Evolutionary conservation across 169 alveolate genomes (phyloP).

Genomic region (Ichthyophthirius multifiliis): DNA sequence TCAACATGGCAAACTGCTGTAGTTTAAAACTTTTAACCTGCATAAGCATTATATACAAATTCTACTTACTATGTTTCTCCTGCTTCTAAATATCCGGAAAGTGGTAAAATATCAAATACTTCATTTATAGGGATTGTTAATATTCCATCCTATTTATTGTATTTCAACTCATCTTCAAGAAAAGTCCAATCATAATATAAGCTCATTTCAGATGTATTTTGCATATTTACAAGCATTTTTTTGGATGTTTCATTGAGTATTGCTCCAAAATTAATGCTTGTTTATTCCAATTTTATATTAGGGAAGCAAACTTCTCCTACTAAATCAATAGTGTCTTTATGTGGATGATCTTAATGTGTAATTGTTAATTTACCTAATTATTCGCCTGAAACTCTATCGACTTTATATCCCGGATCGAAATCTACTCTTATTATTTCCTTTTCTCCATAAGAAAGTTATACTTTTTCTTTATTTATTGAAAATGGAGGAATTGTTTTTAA

Average conservation of each 20-base stretch:
- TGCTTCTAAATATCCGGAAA: conserved; percentile 87
- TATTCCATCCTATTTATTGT: conserved; percentile 5
- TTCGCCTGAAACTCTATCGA: conserved; percentile 70
- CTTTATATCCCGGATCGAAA: conserved; percentile 79
- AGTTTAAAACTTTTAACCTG: conserved; percentile 82
- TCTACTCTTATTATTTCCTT: conserved; percentile 76
- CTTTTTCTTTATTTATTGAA: conserved; percentile 67
- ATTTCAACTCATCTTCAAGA: conserved; percentile 77
- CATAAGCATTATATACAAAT: conserved; percentile 87
- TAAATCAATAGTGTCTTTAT: conserved; percentile 86
- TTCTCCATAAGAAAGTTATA: conserved; percentile 77
- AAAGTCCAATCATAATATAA: conserved; percentile 90
- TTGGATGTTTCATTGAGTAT: conserved; percentile 89
- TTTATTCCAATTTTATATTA: conserved; percentile 77
- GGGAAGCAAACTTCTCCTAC: conserved; percentile 92
- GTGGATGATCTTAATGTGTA: conserved; percentile 90
- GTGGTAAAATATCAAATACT: conserved; percentile 91
- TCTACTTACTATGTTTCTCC: conserved; percentile 87
- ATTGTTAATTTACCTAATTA: conserved; percentile 73
- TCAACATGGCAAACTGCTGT: conserved; percentile 89
- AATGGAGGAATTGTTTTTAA: conserved; percentile 86
- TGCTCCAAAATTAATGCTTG: conserved; percentile 89
- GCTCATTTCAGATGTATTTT: conserved; percentile 85
- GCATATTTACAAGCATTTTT: conserved; percentile 81
- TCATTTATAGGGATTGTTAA: conserved; percentile 77